Conservation (phyloP, 1,284 basidiomycete species). For the Naganishia cerealis region DNA sequence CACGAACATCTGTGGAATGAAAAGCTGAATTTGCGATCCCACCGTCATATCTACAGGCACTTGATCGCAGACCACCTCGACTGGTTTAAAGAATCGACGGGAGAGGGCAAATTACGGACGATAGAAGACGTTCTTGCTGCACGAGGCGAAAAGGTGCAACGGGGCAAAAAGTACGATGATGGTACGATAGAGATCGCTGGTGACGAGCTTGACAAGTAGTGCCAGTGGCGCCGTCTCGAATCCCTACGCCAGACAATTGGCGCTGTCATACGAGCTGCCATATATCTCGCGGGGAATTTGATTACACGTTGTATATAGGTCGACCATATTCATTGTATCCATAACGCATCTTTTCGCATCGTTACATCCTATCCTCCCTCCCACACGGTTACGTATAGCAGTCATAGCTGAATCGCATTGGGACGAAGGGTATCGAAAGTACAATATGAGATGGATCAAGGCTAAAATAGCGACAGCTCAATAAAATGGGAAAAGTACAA, state of each 20-base stretch:
- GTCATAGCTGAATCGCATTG: no score
- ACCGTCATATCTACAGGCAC: constrained; percentile 59
- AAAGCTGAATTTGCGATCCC: background rate
- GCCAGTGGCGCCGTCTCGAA: background rate
- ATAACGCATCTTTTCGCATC: background rate
- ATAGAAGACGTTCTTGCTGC: constrained; percentile 76
- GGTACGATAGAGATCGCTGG: constrained; percentile 55
- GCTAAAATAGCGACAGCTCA: background rate
- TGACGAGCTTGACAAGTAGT: constrained; percentile 29
- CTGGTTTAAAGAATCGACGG: constrained; percentile 72
- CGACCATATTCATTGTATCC: background rate
- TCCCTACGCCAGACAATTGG: background rate
- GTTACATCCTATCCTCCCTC: no score
- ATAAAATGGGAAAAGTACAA: background rate
- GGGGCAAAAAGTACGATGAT: constrained; percentile 59
- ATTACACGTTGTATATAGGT: background rate
- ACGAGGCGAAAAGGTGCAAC: constrained; percentile 71
- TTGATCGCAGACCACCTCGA: constrained; percentile 87
- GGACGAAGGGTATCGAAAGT: no score
- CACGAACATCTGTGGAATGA: no score
- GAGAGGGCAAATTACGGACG: constrained; percentile 70
- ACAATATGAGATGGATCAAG: background rate
- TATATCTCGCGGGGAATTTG: background rate
- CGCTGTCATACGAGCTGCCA: background rate
- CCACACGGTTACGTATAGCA: no score